Conservation (phyloP, 1,284 basidiomycete genomes). For the Cryptococcus hybrid region DNA sequence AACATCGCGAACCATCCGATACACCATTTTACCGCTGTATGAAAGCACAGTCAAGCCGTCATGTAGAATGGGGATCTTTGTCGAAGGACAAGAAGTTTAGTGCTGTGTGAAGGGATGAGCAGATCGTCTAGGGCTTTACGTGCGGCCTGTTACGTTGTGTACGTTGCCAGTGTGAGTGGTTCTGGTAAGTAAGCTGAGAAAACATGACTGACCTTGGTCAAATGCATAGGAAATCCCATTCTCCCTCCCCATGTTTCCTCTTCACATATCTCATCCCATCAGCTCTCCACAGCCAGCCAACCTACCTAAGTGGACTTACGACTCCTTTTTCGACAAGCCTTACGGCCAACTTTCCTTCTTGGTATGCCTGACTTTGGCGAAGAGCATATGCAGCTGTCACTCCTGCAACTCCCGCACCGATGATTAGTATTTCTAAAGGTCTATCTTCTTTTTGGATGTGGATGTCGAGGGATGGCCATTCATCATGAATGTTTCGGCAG, state of each 20-base stretch:
- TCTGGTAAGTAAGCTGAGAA: background rate
- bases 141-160: slow-evolving; percentile 8
- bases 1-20: slow-evolving; percentile 8
- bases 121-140: slow-evolving; percentile 9
- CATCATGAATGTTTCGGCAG: background rate
- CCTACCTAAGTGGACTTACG: slow-evolving; percentile 9
- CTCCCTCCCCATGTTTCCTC: background rate
- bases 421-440: slow-evolving; percentile 10
- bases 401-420: slow-evolving; percentile 28
- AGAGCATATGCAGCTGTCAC: slow-evolving; percentile 21
- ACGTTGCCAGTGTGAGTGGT: background rate
- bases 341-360: slow-evolving; percentile 3
- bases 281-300: background rate
- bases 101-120: slow-evolving; percentile 6
- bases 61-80: slow-evolving; percentile 10
- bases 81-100: slow-evolving; percentile 1
- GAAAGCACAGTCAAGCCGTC: slow-evolving; percentile 20
- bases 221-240: slow-evolving; percentile 13
- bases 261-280: background rate
- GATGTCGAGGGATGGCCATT: background rate
- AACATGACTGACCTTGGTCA: slow-evolving; percentile 14
- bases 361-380: background rate
- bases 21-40: slow-evolving; percentile 6
- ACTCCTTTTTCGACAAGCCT: slow-evolving; percentile 16
- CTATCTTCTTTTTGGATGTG: background rate